Percentiles rank a stretch among this genome's conserved stretches.
Conservation (phyloP, 163 green algal genomes). For the Trebouxiophyceae sp. region DNA sequence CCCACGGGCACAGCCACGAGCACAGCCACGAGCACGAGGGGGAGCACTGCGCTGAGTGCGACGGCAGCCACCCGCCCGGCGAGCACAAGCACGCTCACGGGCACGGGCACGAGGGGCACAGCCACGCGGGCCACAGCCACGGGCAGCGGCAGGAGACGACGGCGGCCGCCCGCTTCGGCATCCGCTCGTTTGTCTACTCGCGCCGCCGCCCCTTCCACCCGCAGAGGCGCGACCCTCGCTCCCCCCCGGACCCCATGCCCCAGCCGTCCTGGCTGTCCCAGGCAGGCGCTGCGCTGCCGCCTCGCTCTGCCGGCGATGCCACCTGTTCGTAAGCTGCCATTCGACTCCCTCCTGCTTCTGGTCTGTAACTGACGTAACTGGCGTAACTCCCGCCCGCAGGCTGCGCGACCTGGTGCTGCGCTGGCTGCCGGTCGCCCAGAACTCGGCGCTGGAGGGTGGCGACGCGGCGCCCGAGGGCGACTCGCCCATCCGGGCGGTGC, state of each 20-base stretch:
- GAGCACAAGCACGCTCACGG: slow-evolving; percentile 10
- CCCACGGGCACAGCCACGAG: slow-evolving; percentile 20
- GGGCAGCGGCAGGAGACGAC: slow-evolving; percentile 58
- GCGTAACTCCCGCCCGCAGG: too few species aligned
- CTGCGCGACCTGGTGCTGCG: slow-evolving; percentile 75
- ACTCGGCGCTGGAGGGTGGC: slow-evolving; percentile 55
- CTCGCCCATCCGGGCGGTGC: slow-evolving; percentile 74
- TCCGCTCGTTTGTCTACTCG: slow-evolving; percentile 83
- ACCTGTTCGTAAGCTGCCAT: too few species aligned
- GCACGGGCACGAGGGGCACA: slow-evolving; percentile 1
- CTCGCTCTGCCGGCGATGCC: too few species aligned
- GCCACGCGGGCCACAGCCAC: slow-evolving; percentile 34
- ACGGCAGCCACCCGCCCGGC: slow-evolving; percentile 21
- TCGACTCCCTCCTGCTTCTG: too few species aligned
- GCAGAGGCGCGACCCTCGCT: slow-evolving; percentile 42
- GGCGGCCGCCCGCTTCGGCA: slow-evolving; percentile 80
- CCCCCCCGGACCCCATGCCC: too few species aligned
- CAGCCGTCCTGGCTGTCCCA: too few species aligned
- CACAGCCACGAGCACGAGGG: slow-evolving; percentile 44
- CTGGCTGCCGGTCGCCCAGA: slow-evolving; percentile 80
- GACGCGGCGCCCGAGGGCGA: slow-evolving; percentile 37
- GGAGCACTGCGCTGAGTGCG: slow-evolving; percentile 8
- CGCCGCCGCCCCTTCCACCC: slow-evolving; percentile 81
- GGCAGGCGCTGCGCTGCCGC: too few species aligned
- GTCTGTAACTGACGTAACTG: too few species aligned